Base-by-base conservation (phyloP, 345 rosid genomes). In the Alliaria petiolata region DNA sequence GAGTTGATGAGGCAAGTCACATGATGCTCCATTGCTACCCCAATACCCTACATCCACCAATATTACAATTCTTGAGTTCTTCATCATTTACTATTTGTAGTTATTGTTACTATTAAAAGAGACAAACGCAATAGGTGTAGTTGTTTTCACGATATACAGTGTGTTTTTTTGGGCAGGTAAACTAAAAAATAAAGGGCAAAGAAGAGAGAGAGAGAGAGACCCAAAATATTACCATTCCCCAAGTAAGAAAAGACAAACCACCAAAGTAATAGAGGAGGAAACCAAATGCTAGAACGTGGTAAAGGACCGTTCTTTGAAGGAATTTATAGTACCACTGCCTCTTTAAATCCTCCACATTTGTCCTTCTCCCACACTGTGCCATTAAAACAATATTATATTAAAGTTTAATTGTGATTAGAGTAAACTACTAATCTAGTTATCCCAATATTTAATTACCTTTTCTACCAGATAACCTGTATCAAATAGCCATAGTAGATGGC, bases 401-500 rank as follows among this genome's bases (percentile, higher is more conserved):
- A 19, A 26, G 0, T 63, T 22, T 47, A 20, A 2, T 15, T 14
- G 20, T 45, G 35, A 40, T 58, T 49, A n/a, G 51, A 49, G n/a
- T 17, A 25, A 12, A 34, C 16, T 8, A 40, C 25, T 20, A 22
- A 19, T 60, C 16, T 17, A 39, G 3, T 14, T 4, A 4, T 25
- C 13, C 16, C 38, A 20, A 8, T 17, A 57, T 39, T 42, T 14
- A 16, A 47, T 35, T 78, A 90, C 93, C 89, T 80, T 93, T 79
- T 85, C 79, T 54, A 30, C 8, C 8, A 86, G n/a, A 65, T 79
- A 72, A 64, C 81, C 73, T 43, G 80, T 70, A 65, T 93, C 97
- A 70, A 93, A 88, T 33, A 93, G 76, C 97, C 98, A 90, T 55
- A 67, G 78, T 69, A 89, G 81, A 65, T 93, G 98, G 66, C 97